These are phyloP conservation scores for Nidula niveotomentosa DNA, from an alignment of 1,284 basidiomycete species.

Conservation along the genomic window DNA sequence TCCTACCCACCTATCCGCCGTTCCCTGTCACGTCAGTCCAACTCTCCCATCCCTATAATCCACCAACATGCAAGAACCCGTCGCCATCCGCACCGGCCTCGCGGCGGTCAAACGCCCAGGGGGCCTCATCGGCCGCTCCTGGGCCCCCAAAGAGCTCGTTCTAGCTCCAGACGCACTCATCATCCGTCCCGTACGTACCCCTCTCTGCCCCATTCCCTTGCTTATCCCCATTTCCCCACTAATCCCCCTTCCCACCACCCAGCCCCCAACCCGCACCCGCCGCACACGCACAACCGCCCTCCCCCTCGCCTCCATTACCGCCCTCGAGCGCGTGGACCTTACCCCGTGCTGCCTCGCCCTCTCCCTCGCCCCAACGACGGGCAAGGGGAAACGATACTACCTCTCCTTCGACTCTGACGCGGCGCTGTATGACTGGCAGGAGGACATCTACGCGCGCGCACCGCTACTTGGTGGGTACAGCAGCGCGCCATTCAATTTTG, in stretches of 20 bases:
- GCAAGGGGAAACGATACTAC: conserved; percentile 24
- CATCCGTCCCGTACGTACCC: not conserved
- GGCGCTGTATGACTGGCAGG: conserved; percentile 41
- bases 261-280: not conserved
- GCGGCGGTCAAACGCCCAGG: not conserved
- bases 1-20: not conserved
- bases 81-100: not conserved
- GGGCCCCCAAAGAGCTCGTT: not conserved
- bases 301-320: conserved; percentile 26
- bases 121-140: not conserved
- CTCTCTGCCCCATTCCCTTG: not conserved
- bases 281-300: conserved; percentile 11
- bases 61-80: not conserved
- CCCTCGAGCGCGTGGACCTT: conserved; percentile 30
- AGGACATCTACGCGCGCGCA: conserved; percentile 37
- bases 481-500: conserved; percentile 31
- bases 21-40: not conserved
- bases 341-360: conserved; percentile 27
- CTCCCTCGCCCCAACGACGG: conserved; percentile 13
- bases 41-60: not conserved
- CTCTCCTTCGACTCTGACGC: conserved; percentile 33
- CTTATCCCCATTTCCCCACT: not conserved
- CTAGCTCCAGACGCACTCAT: not conserved
- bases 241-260: not conserved
- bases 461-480: conserved; percentile 27